Base-by-base conservation (phyloP, 1,139 yeast species). In the Geotrichum citri-aurantii region DNA sequence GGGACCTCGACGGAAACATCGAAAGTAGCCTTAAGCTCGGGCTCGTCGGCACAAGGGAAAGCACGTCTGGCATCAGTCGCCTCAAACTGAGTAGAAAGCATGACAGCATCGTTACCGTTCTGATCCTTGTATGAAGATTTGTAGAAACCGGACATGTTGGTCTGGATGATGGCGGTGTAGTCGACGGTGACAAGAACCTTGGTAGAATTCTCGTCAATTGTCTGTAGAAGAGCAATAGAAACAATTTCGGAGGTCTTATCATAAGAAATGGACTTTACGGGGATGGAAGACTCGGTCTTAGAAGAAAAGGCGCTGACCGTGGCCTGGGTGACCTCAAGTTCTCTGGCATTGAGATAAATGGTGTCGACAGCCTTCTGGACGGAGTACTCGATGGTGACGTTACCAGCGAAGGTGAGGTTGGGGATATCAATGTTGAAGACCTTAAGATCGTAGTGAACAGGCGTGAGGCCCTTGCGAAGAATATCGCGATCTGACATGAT, bases 1-100 rank as follows among this genome's bases (percentile, higher is more conserved):
- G 82, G 81, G 49, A 89, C 82, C 57, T 85, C 78, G 64, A 90
- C 77, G 31, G 83, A 75, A 60, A 90, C 79, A 61, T 84, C 84
- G 69, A 88, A 90, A 52, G 85, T 81, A 14, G 96, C 93, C 76
- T 90, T 90, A 62, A 85, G 79, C 57, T 85, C 82, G 12, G 97
- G 97, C 71, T 90, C 96, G 72, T 90, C 96, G 66, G 86, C 84
- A 71, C 93, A 88, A 23, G 97, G 96, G 78, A 90, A 89, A 3
- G 96, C 96, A 65, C 92, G 80, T 68, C 97, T 82, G 64, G 96
- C 92, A 70, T 88, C 96, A 17, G 95, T 86, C 29, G 96, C 86
- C 73, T 90, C 96, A 77, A 90, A 86, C 73, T 90, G 96, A 10
- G 97, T 88, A 48, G 95, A 84, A 40, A 89, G 84, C 79, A 88